Evolutionary conservation across 208 protist species (phyloP).

Genomic region (Sergeia podlipaevii): DNA sequence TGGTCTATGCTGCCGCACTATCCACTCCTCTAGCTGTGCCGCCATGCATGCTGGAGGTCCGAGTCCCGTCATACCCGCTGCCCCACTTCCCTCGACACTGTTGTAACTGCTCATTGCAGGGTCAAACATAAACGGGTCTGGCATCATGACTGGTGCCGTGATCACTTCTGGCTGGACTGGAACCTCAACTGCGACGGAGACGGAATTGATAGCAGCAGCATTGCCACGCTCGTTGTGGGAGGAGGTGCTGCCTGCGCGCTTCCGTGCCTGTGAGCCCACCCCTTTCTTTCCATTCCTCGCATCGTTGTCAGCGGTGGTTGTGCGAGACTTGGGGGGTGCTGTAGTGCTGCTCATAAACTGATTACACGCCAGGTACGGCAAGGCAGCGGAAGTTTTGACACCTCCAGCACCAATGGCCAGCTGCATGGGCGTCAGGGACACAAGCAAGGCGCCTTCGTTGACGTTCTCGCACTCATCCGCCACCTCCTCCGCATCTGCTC

Average conservation of each 20-base stretch:
- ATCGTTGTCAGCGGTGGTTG: not conserved
- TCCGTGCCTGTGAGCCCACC: too few relatives aligned
- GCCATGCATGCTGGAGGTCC: slow-evolving; percentile 5
- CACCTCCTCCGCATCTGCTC: slow-evolving; percentile 23
- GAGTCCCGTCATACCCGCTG: not conserved
- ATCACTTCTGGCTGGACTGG: not conserved
- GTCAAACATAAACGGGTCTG: not conserved
- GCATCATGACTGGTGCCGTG: not conserved
- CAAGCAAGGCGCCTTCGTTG: slow-evolving; percentile 46
- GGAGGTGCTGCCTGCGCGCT: too few relatives aligned
- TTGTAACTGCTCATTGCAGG: slow-evolving; percentile 2
- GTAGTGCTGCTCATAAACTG: slow-evolving; percentile 4
- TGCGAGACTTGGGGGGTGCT: not conserved
- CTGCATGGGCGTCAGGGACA: slow-evolving; percentile 77
- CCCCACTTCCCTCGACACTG: not conserved
- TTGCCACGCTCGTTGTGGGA: not conserved
- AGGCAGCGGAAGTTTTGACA: not conserved
- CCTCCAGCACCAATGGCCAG: slow-evolving; percentile 23
- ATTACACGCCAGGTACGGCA: not conserved
- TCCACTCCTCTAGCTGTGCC: slow-evolving; percentile 1
- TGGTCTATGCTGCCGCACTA: not conserved
- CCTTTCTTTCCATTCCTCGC: too few relatives aligned
- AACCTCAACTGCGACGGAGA: not conserved
- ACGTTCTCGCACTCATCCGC: slow-evolving; percentile 15
- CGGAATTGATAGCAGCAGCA: not conserved